Percentiles rank a stretch among this genome's conserved stretches.
phyloP scores from a whole-genome alignment of 2,329 filamentous ascomycete genomes.

The Talaromyces sp. region DNA sequence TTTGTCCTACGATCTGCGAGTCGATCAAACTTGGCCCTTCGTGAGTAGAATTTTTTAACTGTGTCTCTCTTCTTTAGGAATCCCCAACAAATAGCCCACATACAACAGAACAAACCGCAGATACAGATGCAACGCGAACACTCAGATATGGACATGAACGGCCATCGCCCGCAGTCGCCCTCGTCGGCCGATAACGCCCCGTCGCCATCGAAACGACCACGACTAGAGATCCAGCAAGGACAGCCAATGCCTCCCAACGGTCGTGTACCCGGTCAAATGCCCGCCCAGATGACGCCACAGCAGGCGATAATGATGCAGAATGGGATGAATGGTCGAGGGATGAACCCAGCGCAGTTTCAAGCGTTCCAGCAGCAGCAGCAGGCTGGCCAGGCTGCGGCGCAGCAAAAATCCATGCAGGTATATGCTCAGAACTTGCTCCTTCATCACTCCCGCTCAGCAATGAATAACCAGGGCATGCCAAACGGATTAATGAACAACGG shows the following conservation, averaged over 20 bases:
- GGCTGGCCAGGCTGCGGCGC: slow-evolving; percentile 49
- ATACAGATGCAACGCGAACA: slow-evolving; percentile 77
- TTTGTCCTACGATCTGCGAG: slow-evolving; percentile 10
- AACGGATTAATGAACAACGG: slow-evolving; percentile 65
- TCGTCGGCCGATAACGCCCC: slow-evolving; percentile 80
- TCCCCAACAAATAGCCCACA: slow-evolving; percentile 66
- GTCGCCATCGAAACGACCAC: slow-evolving; percentile 85
- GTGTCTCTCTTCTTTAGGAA: slow-evolving; percentile 44
- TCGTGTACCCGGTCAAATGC: slow-evolving; percentile 66
- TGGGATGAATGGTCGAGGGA: slow-evolving; percentile 69
- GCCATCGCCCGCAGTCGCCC: slow-evolving; percentile 75
- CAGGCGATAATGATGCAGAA: slow-evolving; percentile 53
- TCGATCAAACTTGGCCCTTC: background rate
- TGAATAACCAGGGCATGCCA: slow-evolving; percentile 76
- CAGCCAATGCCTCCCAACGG: slow-evolving; percentile 76
- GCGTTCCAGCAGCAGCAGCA: slow-evolving; percentile 56
- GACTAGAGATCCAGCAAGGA: slow-evolving; percentile 68
- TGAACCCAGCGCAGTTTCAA: slow-evolving; percentile 74
- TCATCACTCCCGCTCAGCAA: slow-evolving; percentile 70
- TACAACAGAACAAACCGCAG: slow-evolving; percentile 54
- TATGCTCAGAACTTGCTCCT: slow-evolving; percentile 82
- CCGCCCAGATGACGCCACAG: slow-evolving; percentile 58
- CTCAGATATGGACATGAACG: slow-evolving; percentile 80
- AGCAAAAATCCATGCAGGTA: slow-evolving; percentile 76
- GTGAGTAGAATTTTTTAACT: slow-evolving; percentile 5